Evolutionary conservation across 352 stramenopile species (phyloP).

Genomic region (Phytophthora idaei): DNA sequence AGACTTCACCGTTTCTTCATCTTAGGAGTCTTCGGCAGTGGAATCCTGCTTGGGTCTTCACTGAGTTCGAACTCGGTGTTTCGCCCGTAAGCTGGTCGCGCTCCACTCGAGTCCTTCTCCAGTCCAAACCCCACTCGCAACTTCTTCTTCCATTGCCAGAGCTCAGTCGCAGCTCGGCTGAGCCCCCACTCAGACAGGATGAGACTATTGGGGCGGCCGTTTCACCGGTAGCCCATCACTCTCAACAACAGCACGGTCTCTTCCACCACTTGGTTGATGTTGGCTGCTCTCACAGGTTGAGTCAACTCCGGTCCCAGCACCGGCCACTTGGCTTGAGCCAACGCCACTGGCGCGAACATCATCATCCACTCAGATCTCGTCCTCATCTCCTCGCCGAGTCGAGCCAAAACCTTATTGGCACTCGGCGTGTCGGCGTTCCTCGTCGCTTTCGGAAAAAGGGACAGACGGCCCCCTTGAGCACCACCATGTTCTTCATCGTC

Average conservation of each 20-base stretch:
- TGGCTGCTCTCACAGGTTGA: background rate
- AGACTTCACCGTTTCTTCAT: background rate
- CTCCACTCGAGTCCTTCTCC: background rate
- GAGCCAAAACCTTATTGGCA: background rate
- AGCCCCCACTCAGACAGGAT: background rate
- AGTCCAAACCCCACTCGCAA: background rate
- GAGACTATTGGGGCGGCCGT: background rate
- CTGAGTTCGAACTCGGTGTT: background rate
- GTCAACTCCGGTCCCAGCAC: constrained; percentile 2
- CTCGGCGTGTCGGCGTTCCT: constrained; percentile 1
- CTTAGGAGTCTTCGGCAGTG: background rate
- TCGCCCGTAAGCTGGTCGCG: background rate
- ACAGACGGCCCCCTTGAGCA: constrained; percentile 2
- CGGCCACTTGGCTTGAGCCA: constrained; percentile 1
- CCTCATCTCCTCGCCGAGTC: constrained; percentile 1
- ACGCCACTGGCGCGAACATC: background rate
- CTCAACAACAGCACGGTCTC: background rate
- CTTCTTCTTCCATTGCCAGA: background rate
- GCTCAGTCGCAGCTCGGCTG: background rate
- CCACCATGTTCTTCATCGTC: constrained; percentile 10
- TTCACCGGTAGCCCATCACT: background rate
- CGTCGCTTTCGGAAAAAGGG: background rate
- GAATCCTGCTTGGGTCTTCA: background rate
- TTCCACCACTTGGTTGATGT: background rate
- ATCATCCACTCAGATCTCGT: background rate